A percentile compares a stretch with the other conserved stretches of the same genome.
Conservation (phyloP, 441 rosid species). For the Croton laevigatus region DNA sequence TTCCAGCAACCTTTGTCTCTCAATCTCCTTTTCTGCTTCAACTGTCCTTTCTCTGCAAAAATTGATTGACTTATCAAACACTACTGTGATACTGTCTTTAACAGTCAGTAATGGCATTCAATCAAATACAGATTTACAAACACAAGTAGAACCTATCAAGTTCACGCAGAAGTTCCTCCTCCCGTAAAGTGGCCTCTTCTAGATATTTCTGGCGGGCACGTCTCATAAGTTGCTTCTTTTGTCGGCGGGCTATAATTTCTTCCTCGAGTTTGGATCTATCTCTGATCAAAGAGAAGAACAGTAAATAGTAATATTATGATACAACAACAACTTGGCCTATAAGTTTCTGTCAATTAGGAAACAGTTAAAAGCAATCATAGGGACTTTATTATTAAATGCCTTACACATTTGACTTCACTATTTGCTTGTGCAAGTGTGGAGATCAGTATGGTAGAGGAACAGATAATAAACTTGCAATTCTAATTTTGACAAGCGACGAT, state of each 20-base stretch:
- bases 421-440: neutral
- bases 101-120: constrained; percentile 10
- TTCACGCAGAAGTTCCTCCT: constrained; percentile 68
- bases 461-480: neutral
- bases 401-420: neutral
- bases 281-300: constrained; percentile 36
- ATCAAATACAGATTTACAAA: constrained; percentile 19
- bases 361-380: neutral
- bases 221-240: constrained; percentile 62
- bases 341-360: neutral
- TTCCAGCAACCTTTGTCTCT: constrained; percentile 69
- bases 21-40: constrained; percentile 78
- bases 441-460: neutral
- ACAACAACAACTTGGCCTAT: neutral
- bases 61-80: constrained; percentile 15
- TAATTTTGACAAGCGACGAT: neutral
- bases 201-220: constrained; percentile 63
- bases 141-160: constrained; percentile 56
- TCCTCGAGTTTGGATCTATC: constrained; percentile 65
- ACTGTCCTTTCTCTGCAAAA: constrained; percentile 57
- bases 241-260: constrained; percentile 58
- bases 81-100: neutral
- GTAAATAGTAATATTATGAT: neutral
- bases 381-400: neutral
- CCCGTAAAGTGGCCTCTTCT: constrained; percentile 67